A percentile compares a stretch with the other conserved stretches of the same genome.
Conservation (phyloP, 2,329 filamentous ascomycete species). For the Colletotrichum sp. region DNA sequence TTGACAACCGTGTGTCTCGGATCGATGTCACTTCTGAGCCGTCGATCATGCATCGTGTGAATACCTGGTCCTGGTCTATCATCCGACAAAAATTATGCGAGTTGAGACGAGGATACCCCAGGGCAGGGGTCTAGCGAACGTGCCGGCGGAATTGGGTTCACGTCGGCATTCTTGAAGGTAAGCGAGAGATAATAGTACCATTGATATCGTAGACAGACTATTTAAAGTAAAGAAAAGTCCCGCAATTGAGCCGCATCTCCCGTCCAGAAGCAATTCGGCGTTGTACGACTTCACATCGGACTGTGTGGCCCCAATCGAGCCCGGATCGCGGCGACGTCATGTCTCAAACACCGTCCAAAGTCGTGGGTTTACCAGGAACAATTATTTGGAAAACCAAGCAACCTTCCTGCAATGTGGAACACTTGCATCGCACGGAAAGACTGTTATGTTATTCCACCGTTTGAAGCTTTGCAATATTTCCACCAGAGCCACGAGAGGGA, state of each 20-base stretch:
- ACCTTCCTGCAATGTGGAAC: background rate
- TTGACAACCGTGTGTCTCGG: slow-evolving; percentile 10
- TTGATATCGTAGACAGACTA: background rate
- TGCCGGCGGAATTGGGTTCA: background rate
- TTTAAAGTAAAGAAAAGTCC: background rate
- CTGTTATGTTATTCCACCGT: background rate
- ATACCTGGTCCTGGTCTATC: background rate
- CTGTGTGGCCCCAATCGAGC: background rate
- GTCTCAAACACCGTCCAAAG: background rate
- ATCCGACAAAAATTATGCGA: background rate
- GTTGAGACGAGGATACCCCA: background rate
- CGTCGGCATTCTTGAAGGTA: background rate
- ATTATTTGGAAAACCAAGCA: background rate
- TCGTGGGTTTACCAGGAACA: background rate
- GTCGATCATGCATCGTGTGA: background rate
- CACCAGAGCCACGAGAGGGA: background rate
- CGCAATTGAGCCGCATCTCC: background rate
- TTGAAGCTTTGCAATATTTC: background rate
- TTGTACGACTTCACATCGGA: background rate
- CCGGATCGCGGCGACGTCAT: background rate
- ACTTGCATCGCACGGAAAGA: background rate
- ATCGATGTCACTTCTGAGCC: background rate
- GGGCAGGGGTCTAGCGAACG: background rate
- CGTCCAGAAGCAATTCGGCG: background rate
- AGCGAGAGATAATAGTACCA: background rate